These are phyloP conservation scores for Candida odintsovae DNA, from an alignment of 805 yeast genomes.

Conservation along the genomic window DNA sequence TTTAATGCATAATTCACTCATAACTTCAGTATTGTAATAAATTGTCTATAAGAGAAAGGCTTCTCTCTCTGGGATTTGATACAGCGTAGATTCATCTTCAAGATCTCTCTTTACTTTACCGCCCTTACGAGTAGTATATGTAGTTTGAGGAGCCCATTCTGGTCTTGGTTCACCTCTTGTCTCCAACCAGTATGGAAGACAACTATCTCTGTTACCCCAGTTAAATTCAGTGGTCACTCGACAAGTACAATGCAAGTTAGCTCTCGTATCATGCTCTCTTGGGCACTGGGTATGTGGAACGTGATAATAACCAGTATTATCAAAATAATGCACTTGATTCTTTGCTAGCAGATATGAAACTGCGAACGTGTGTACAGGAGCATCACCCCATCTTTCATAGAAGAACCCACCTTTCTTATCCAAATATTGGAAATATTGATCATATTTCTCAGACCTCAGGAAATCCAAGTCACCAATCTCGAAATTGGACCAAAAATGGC, in stretches of 20 bases:
- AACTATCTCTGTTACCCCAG: constrained; percentile 22
- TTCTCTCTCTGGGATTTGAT: not conserved
- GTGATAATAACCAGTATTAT: constrained; percentile 72
- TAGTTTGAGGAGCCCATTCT: constrained; percentile 11
- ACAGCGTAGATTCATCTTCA: not conserved
- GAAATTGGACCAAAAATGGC: constrained; percentile 91
- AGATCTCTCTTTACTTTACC: not conserved
- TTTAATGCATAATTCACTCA: not conserved
- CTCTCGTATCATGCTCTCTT: constrained; percentile 36
- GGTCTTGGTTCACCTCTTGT: constrained; percentile 15
- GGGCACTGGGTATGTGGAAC: constrained; percentile 56
- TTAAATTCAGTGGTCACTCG: constrained; percentile 27
- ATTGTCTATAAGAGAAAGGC: not conserved
- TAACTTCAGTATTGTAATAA: not conserved
- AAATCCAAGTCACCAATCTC: constrained; percentile 72
- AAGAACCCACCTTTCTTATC: constrained; percentile 88
- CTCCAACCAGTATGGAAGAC: constrained; percentile 19
- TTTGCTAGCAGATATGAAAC: constrained; percentile 54
- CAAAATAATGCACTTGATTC: constrained; percentile 61
- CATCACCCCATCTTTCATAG: constrained; percentile 25
- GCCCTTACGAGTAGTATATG: not conserved
- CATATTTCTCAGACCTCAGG: constrained; percentile 71
- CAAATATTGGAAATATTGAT: constrained; percentile 62
- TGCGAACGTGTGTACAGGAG: constrained; percentile 77
- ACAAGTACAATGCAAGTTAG: constrained; percentile 47